Evolutionary conservation across 1,284 basidiomycete species (phyloP).

Genomic region (Malassezia slooffiae): DNA sequence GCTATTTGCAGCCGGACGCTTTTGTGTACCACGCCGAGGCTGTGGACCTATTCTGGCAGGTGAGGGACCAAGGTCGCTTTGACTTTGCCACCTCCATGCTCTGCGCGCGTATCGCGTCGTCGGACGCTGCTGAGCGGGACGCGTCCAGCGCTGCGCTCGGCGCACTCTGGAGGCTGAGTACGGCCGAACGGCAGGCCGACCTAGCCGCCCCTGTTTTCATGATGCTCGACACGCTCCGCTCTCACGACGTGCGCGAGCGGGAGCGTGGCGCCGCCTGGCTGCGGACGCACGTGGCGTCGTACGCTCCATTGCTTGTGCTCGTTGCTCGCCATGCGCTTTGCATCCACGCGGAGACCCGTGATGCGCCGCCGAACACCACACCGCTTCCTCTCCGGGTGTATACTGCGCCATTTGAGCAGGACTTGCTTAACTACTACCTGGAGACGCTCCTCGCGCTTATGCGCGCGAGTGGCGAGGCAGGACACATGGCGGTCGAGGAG

Average conservation of each 20-base stretch:
- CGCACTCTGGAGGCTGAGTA: conserved; percentile 74
- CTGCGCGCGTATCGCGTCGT: conserved; percentile 17
- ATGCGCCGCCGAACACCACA: neutral
- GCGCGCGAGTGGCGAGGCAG: neutral
- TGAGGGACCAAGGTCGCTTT: conserved; percentile 13
- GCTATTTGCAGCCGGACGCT: conserved; percentile 60
- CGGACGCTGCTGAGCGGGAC: neutral
- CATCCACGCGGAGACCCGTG: neutral
- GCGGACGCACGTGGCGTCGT: conserved; percentile 25
- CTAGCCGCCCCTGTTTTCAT: conserved; percentile 63
- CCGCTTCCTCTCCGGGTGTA: conserved; percentile 51
- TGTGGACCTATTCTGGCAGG: conserved; percentile 70
- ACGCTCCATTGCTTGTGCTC: conserved; percentile 28
- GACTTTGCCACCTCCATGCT: conserved; percentile 17
- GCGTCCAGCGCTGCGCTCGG: conserved; percentile 77
- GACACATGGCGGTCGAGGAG: too few species aligned
- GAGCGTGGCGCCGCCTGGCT: conserved; percentile 33
- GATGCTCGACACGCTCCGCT: conserved; percentile 63
- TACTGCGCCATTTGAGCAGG: conserved; percentile 65
- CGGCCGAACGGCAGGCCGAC: neutral
- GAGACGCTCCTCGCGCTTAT: conserved; percentile 63
- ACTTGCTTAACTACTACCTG: conserved; percentile 57
- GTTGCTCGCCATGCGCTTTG: conserved; percentile 12
- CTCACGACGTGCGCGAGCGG: conserved; percentile 17
- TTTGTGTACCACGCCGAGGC: conserved; percentile 69